phyloP scores from a whole-genome alignment of 495 filamentous ascomycete species.

The Aspergillus taichungensis region DNA sequence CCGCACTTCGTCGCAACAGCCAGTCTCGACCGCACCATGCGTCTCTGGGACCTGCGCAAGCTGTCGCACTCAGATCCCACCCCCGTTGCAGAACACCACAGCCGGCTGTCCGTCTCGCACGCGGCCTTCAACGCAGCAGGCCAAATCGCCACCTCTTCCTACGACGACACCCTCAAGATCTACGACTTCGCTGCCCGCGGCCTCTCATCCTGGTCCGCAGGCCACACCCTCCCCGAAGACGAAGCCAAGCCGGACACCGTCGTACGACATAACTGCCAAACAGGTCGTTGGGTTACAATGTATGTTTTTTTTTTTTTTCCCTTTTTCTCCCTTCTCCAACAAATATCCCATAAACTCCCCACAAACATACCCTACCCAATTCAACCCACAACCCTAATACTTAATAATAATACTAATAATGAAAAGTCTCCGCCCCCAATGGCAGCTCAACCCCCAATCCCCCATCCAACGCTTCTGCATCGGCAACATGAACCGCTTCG shows the following conservation, averaged over 20 bases:
- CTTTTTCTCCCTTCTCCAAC: not conserved
- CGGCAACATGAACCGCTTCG: slow-evolving; percentile 96
- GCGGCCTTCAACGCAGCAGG: slow-evolving; percentile 78
- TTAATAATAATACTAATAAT: slow-evolving; percentile 35
- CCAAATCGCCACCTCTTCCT: slow-evolving; percentile 81
- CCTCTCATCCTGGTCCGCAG: slow-evolving; percentile 48
- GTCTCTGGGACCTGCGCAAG: slow-evolving; percentile 89
- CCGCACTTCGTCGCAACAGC: slow-evolving; percentile 85
- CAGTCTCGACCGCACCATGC: slow-evolving; percentile 79
- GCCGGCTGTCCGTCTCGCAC: slow-evolving; percentile 77
- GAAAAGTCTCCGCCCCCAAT: slow-evolving; percentile 72
- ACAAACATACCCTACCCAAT: not conserved
- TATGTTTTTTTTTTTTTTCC: slow-evolving; percentile 24
- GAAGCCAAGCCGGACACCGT: slow-evolving; percentile 59
- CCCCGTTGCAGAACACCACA: slow-evolving; percentile 72
- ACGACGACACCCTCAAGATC: slow-evolving; percentile 92
- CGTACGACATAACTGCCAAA: slow-evolving; percentile 91
- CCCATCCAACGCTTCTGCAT: slow-evolving; percentile 80
- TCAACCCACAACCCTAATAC: not conserved
- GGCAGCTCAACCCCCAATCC: slow-evolving; percentile 72
- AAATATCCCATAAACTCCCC: not conserved
- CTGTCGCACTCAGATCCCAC: slow-evolving; percentile 53
- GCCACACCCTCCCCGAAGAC: slow-evolving; percentile 47
- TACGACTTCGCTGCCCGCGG: slow-evolving; percentile 63
- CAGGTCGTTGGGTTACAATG: slow-evolving; percentile 73